These are phyloP conservation scores for Licmophora abbreviata DNA, from an alignment of 108 stramenopile genomes.

Conservation along the genomic window DNA sequence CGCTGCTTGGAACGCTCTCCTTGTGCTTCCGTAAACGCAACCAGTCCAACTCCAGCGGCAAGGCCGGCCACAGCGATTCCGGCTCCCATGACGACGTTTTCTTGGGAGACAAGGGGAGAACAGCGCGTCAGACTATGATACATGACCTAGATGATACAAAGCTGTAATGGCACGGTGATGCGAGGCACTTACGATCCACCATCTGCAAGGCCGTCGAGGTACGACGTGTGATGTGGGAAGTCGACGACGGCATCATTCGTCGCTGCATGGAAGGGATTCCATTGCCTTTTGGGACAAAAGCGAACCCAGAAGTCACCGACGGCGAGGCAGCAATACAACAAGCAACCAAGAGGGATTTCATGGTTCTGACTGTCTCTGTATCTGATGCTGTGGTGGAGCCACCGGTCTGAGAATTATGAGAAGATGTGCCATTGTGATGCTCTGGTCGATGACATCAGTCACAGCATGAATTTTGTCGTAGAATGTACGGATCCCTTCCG, in stretches of 20 bases:
- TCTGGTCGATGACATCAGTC: neutral
- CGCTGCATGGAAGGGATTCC: neutral
- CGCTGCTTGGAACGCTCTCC: conserved; percentile 74
- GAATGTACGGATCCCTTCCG: neutral
- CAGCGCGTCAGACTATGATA: neutral
- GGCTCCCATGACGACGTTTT: conserved; percentile 41
- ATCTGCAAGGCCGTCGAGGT: neutral
- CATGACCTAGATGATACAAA: neutral
- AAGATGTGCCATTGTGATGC: neutral
- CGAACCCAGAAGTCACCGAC: neutral
- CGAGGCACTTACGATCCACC: neutral
- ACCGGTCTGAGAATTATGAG: neutral
- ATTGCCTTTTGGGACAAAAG: neutral
- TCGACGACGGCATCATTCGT: neutral
- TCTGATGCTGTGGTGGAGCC: neutral
- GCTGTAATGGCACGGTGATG: too few relatives aligned
- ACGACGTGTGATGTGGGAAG: neutral
- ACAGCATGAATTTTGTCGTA: neutral
- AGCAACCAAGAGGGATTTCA: neutral
- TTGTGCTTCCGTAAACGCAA: conserved; percentile 69
- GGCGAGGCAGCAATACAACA: neutral
- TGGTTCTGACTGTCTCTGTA: neutral
- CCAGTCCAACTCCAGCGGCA: conserved; percentile 58
- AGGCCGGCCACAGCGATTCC: conserved; percentile 68
- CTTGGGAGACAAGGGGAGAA: too few relatives aligned